Evolutionary conservation across 257 asterid species (phyloP).

Genomic region (Solanum ahanhuiri): DNA sequence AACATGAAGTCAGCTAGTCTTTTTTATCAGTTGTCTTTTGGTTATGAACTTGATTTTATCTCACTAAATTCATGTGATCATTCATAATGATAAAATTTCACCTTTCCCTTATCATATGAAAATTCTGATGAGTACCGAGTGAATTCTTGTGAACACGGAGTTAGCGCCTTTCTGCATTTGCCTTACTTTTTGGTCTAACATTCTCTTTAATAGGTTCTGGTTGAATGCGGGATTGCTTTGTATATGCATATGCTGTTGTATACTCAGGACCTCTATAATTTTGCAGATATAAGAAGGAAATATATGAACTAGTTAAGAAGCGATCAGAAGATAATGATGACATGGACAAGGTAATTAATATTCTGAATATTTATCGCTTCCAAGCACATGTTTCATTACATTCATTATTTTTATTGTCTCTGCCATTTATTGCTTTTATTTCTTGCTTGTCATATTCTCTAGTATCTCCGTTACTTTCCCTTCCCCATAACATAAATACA

Average conservation of each 20-base stretch:
- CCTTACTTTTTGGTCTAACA: neutral
- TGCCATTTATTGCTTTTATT: neutral
- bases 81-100: neutral
- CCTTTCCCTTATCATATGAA: neutral
- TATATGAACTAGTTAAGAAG: constrained; percentile 75
- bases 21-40: neutral
- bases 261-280: neutral
- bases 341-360: constrained; percentile 31
- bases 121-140: neutral
- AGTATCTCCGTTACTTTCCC: neutral
- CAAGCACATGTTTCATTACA: neutral
- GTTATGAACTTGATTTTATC: neutral
- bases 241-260: neutral
- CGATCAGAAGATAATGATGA: constrained; percentile 10
- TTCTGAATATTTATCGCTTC: neutral
- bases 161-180: neutral
- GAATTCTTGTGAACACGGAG: neutral
- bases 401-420: neutral
- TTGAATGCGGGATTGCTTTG: neutral
- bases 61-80: neutral
- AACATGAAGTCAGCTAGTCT: neutral
- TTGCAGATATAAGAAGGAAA: constrained; percentile 67
- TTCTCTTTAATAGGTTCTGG: neutral
- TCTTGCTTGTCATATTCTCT: neutral
- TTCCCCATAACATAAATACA: neutral